Conservation (phyloP, 2,329 filamentous ascomycete species). For the Ophiosphaerella korrae region DNA sequence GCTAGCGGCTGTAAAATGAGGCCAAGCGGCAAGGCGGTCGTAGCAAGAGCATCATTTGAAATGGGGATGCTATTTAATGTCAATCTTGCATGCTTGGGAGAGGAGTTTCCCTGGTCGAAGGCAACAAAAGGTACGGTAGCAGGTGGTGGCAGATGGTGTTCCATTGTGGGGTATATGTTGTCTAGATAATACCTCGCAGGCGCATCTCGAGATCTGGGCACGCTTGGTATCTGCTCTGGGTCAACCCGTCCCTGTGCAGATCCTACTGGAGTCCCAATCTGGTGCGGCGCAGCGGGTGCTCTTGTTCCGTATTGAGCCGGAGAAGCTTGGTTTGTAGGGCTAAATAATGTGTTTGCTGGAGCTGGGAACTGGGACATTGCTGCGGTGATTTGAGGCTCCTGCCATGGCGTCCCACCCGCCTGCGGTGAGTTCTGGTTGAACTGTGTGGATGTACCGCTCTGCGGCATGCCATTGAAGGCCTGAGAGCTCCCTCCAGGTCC, state of each 20-base stretch:
- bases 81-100: conserved; percentile 88
- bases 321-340: conserved; percentile 42
- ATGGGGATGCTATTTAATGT: conserved; percentile 93
- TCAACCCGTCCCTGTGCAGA: conserved; percentile 78
- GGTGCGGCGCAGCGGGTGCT: conserved; percentile 27
- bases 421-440: conserved; percentile 57
- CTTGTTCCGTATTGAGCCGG: conserved; percentile 46
- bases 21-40: conserved; percentile 84
- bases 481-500: conserved; percentile 69
- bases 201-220: conserved; percentile 82
- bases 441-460: conserved; percentile 60
- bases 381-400: conserved; percentile 50
- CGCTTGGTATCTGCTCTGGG: conserved; percentile 88
- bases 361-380: conserved; percentile 67
- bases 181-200: conserved; percentile 83
- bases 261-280: conserved; percentile 52
- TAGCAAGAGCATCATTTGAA: conserved; percentile 75
- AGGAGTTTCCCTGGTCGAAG: conserved; percentile 95
- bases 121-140: conserved; percentile 87
- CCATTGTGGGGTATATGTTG: conserved; percentile 93
- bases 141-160: conserved; percentile 88
- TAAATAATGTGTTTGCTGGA: conserved; percentile 59
- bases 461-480: conserved; percentile 71
- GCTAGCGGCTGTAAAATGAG: conserved; percentile 89
- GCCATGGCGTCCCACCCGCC: conserved; percentile 46